Evolutionary conservation across 139 green algal species (phyloP), one percentile per base, ranked within the genome.

Genomic region (Chlorella sp.): DNA sequence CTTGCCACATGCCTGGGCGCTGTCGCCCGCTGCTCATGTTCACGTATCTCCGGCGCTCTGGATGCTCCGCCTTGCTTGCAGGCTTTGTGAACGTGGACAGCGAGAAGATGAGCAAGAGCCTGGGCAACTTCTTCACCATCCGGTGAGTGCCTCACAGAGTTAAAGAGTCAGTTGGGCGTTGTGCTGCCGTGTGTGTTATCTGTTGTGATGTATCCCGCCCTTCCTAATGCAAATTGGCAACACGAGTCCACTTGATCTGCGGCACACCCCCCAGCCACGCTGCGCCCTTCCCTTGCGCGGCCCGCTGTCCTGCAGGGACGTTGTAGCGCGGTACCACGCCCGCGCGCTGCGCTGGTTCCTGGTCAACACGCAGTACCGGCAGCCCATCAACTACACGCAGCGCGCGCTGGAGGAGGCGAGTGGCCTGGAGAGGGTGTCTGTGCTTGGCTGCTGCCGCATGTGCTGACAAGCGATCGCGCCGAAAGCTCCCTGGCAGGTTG

Each of bases 111-210:
- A 95, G 88, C 76, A 99, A 99, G 92, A 95, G 87, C 3, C 83
- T 99, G 19, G 97, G 97, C 58, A 99, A 99, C 91, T 99, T 99
- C 89, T 98, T 99, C 92, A 99, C 96, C 51, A 99, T 99, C 79
- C 83, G 96, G 77, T 83, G 60, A 0, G 75, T 41, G 8, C 30
- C n/a, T n/a, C n/a, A n/a, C n/a, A n/a, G n/a, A n/a, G n/a, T n/a
- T n/a, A n/a, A n/a, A n/a, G n/a, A n/a, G n/a, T n/a, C n/a, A n/a
- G n/a, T n/a, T n/a, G n/a, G n/a, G n/a, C n/a, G n/a, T n/a, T n/a
- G n/a, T n/a, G n/a, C n/a, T n/a, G n/a, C n/a, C n/a, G n/a, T n/a
- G n/a, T n/a, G n/a, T n/a, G n/a, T n/a, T n/a, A n/a, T n/a, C n/a
- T n/a, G n/a, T n/a, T n/a, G n/a, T n/a, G n/a, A n/a, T n/a, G n/a